Conservation (phyloP, 805 yeast genomes). For the Wickerhamiella lipophila region DNA sequence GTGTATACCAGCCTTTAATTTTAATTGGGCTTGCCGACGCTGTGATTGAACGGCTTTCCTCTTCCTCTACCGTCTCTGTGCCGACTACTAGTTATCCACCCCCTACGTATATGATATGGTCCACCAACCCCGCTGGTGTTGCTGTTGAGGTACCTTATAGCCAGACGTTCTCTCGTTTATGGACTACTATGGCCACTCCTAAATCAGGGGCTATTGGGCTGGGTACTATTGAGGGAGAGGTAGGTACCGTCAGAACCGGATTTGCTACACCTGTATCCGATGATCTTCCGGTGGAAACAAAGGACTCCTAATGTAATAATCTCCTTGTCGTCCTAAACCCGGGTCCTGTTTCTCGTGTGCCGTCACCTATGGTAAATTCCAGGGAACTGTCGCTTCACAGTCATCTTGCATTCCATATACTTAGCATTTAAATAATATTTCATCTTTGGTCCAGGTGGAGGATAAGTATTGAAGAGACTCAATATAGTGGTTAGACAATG, state of each 20-base stretch:
- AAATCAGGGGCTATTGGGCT: constrained; percentile 62
- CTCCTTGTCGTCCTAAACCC: too few species aligned
- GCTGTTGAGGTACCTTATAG: constrained; percentile 31
- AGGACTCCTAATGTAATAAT: too few species aligned
- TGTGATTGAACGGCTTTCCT: background rate
- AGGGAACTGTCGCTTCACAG: too few species aligned
- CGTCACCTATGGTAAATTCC: too few species aligned
- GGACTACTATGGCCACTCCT: constrained; percentile 34
- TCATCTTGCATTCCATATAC: too few species aligned
- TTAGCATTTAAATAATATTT: too few species aligned
- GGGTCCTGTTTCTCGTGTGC: too few species aligned
- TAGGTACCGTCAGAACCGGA: constrained; percentile 36
- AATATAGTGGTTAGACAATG: too few species aligned
- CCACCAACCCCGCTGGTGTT: constrained; percentile 13
- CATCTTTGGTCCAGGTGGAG: too few species aligned
- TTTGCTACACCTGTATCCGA: background rate
- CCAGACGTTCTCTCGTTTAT: constrained; percentile 32
- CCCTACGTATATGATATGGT: constrained; percentile 1
- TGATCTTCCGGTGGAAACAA: background rate
- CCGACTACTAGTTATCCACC: background rate
- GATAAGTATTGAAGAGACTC: too few species aligned
- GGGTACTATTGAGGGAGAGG: constrained; percentile 53
- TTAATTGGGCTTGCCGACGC: background rate
- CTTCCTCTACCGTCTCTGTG: background rate
- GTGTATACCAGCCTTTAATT: background rate